Percentiles rank a stretch among this genome's conserved stretches.
Conservation (phyloP, 1,284 basidiomycete genomes). For the Rhodotorula sp. region DNA sequence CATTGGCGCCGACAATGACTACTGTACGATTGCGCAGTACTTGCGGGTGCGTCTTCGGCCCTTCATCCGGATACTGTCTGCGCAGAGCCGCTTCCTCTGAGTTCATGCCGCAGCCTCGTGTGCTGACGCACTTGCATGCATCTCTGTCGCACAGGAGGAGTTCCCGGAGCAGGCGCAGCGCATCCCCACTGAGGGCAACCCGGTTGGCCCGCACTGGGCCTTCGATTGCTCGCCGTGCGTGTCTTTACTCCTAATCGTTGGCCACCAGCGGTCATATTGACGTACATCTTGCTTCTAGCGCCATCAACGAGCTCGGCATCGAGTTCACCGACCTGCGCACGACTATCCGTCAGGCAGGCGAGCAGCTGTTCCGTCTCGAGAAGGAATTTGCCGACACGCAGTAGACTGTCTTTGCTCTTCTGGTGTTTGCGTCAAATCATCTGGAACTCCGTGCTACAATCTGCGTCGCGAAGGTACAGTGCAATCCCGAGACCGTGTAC, state of each 20-base stretch:
- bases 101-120: no score
- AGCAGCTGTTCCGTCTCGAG: not conserved
- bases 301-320: conserved; percentile 55
- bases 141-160: not conserved
- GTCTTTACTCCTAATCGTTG: not conserved
- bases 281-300: conserved; percentile 48
- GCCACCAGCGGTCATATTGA: not conserved
- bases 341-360: conserved; percentile 3
- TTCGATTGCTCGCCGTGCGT: conserved; percentile 9
- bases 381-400: not conserved
- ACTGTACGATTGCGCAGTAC: not conserved
- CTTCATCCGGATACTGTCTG: not conserved
- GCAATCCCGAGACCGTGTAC: no score
- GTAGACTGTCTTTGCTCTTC: no score
- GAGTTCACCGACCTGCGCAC: conserved; percentile 49
- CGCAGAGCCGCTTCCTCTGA: no score
- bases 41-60: not conserved
- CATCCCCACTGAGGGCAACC: not conserved
- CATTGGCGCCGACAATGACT: conserved; percentile 35
- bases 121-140: not conserved
- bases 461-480: no score
- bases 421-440: no score
- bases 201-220: conserved; percentile 2
- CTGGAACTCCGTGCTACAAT: no score
- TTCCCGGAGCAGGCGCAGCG: conserved; percentile 16